A percentile compares a stretch with the other conserved stretches of the same genome.
Evolutionary conservation across 331 rosid species (phyloP).

Genomic region (Phaseolus coccineus): DNA sequence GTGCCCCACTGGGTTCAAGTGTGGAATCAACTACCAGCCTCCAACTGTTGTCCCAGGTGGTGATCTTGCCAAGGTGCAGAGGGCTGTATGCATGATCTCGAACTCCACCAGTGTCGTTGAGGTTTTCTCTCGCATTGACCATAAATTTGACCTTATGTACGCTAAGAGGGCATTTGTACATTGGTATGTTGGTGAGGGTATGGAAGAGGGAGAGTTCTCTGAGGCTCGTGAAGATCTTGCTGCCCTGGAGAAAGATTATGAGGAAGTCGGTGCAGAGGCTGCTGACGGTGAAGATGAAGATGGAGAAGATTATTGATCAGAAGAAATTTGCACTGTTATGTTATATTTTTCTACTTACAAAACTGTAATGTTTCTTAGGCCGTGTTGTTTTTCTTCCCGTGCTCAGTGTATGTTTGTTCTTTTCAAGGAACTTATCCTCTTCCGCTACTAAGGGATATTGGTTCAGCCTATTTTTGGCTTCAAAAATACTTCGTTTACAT

Average conservation of each 20-base stretch:
- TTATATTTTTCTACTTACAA: too few relatives aligned
- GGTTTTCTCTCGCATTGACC: conserved; percentile 60
- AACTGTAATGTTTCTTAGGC: not conserved
- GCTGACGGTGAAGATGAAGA: conserved; percentile 56
- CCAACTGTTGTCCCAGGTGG: conserved; percentile 65
- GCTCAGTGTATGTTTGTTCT: not conserved
- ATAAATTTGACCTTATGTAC: conserved; percentile 60
- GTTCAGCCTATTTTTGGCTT: too few relatives aligned
- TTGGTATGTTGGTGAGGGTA: conserved; percentile 64
- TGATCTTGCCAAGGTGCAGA: conserved; percentile 57
- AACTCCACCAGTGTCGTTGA: conserved; percentile 57
- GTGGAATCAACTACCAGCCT: conserved; percentile 60
- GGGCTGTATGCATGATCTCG: conserved; percentile 60
- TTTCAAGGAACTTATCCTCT: conserved; percentile 11
- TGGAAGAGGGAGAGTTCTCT: conserved; percentile 63
- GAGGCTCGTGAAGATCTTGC: conserved; percentile 64
- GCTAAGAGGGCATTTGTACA: conserved; percentile 60
- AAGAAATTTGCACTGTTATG: not conserved
- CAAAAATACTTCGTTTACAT: too few relatives aligned
- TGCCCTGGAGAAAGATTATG: conserved; percentile 58
- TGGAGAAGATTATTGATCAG: conserved; percentile 48
- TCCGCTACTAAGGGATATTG: not conserved
- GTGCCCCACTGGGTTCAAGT: conserved; percentile 63
- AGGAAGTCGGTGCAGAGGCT: conserved; percentile 60
- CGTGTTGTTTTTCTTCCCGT: not conserved